phyloP scores from a whole-genome alignment of 495 filamentous ascomycete species.

The Saxophila tyrrhenica region DNA sequence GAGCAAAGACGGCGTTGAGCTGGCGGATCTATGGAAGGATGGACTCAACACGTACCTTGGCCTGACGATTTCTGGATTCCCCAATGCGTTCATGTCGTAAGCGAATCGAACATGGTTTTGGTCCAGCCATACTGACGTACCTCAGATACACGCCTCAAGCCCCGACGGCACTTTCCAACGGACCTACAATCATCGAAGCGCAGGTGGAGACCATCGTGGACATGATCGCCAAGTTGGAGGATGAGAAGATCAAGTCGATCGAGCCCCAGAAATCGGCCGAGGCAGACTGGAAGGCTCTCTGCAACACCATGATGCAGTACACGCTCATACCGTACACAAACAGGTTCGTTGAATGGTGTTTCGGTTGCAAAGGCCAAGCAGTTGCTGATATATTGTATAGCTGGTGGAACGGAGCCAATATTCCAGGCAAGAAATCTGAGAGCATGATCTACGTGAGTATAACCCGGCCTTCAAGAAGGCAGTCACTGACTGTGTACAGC shows the following conservation, averaged over 20 bases:
- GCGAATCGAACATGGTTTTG: slow-evolving; percentile 1
- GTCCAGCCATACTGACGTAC: background rate
- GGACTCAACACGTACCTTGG: slow-evolving; percentile 16
- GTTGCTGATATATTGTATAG: too few relatives aligned
- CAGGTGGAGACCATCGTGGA: slow-evolving; percentile 21
- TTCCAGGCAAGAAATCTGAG: slow-evolving; percentile 23
- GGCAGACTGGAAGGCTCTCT: slow-evolving; percentile 19
- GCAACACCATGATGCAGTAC: slow-evolving; percentile 13
- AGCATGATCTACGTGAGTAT: slow-evolving; percentile 19
- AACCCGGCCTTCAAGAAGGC: too few relatives aligned
- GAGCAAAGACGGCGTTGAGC: background rate
- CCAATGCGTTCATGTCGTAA: slow-evolving; percentile 8
- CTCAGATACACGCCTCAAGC: slow-evolving; percentile 13
- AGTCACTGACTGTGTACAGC: too few relatives aligned
- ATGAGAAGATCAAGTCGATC: slow-evolving; percentile 8
- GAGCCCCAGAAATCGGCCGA: slow-evolving; percentile 20
- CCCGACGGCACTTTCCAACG: slow-evolving; percentile 25
- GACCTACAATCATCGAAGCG: slow-evolving; percentile 19
- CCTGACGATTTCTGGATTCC: slow-evolving; percentile 8
- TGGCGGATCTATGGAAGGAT: slow-evolving; percentile 11
- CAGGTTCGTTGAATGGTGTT: too few relatives aligned
- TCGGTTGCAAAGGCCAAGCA: too few relatives aligned
- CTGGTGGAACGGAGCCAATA: slow-evolving; percentile 24
- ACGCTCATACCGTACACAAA: slow-evolving; percentile 16
- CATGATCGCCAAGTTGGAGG: slow-evolving; percentile 13